Evolutionary conservation across 176 grass and related monocot species (phyloP).

Genomic region (Avena atlantica): DNA sequence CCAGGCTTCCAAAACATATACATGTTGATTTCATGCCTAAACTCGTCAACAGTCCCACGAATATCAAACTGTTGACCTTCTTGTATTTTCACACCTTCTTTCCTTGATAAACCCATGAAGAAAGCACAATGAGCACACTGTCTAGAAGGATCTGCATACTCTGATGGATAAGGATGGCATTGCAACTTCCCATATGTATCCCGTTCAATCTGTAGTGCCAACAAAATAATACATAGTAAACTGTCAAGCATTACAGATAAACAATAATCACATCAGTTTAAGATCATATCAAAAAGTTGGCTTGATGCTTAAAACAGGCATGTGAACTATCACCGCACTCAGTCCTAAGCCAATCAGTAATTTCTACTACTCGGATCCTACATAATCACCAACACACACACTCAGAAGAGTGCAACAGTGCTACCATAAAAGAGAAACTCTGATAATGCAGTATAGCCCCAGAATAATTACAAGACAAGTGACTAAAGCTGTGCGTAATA

Average conservation of each 20-base stretch:
- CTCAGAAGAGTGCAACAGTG: not conserved
- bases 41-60: slow-evolving; percentile 94
- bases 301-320: not conserved
- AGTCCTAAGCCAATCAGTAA: not conserved
- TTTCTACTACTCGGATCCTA: not conserved
- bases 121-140: slow-evolving; percentile 91
- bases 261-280: not conserved
- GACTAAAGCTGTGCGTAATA: not conserved
- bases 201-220: slow-evolving; percentile 78
- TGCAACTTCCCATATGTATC: slow-evolving; percentile 91
- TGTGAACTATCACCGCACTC: not conserved
- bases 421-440: not conserved
- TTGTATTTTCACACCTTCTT: slow-evolving; percentile 86
- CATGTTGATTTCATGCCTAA: slow-evolving; percentile 75
- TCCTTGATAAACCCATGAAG: slow-evolving; percentile 95
- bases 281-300: not conserved
- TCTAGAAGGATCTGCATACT: slow-evolving; percentile 75
- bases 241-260: slow-evolving; percentile 17
- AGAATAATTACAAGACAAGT: not conserved
- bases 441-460: not conserved
- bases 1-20: slow-evolving; percentile 94
- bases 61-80: slow-evolving; percentile 99
- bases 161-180: slow-evolving; percentile 94
- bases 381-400: not conserved
- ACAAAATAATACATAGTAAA: slow-evolving; percentile 18